These are phyloP conservation scores for Moringa oleifera DNA, from an alignment of 345 rosid genomes.

Conservation along the genomic window DNA sequence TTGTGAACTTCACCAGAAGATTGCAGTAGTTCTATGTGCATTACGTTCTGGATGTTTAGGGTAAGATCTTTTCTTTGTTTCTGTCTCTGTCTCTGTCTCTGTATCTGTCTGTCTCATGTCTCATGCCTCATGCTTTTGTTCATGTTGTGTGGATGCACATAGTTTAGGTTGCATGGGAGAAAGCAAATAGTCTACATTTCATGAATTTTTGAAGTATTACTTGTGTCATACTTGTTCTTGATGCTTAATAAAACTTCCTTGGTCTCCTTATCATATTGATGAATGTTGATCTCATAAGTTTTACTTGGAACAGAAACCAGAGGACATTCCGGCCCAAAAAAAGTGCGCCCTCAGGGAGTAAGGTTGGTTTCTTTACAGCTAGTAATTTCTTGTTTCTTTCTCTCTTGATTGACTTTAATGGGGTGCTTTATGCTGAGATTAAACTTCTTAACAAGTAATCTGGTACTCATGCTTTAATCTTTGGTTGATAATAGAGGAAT, in stretches of 20 bases:
- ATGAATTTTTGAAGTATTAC: no score
- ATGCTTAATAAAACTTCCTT: not conserved
- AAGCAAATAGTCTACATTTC: not conserved
- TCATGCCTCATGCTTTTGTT: not conserved
- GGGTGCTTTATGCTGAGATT: not conserved
- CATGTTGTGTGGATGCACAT: not conserved
- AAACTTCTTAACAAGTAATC: not conserved
- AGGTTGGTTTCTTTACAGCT: constrained; percentile 42
- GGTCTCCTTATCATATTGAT: constrained; percentile 4
- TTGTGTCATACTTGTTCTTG: no score
- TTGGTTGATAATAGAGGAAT: not conserved
- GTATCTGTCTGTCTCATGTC: not conserved
- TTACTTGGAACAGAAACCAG: constrained; percentile 63
- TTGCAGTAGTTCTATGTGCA: not conserved
- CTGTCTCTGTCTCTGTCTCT: not conserved
- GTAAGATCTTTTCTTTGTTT: no score
- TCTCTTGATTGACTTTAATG: not conserved
- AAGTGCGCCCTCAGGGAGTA: constrained; percentile 98
- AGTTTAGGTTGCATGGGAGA: not conserved
- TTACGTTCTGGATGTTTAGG: not conserved
- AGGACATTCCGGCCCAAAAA: constrained; percentile 97
- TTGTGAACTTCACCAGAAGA: not conserved
- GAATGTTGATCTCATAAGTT: constrained; percentile 4
- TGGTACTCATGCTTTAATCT: not conserved
- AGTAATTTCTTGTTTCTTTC: not conserved